Evolutionary conservation across 768 basidiomycete species (phyloP), one percentile per base, ranked within the genome.

Genomic region (Boletus fagicola): DNA sequence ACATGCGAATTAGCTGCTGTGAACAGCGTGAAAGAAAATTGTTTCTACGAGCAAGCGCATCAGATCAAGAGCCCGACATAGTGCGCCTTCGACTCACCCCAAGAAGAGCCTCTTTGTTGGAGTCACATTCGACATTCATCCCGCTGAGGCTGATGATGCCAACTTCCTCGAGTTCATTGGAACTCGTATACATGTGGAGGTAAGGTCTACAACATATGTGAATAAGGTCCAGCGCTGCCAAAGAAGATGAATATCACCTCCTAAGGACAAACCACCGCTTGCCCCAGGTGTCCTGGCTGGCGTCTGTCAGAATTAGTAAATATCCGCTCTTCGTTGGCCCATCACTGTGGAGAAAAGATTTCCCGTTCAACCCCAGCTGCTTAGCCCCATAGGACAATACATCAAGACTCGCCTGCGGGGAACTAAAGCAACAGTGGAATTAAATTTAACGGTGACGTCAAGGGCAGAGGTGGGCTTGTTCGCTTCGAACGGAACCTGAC

Each of bases 1-100:
- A 91, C 92, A 75, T 94, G 88, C 26, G 94, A 94, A 71, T 97
- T 96, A 9, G 91, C 90, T 13, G 91, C 80, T 2, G 94, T 94
- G 74, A 95, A 96, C 33, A 97, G 80, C 13, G 92, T 94, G 73
- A 97, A 95, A 15, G 87, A 88, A 72, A 86, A 88, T 35, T 80
- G 84, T 80, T 87, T 91, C 94, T 94, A 68, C 31, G 28, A 48
- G 22, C 53, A 49, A 45, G 56, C 9, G 49, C 16, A 49, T 62
- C 40, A 64, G 54, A 39, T 18, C 12, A 56, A 36, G 31, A 43
- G 8, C 13, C 30, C 13, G 30, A 30, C 22, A 20, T 9, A 1
- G 6, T n/a, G 31, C 20, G 51, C 20, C 18, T 12, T 48, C 22
- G 53, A 60, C 91, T 73, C 70, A 94, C 94, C 65, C 90, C 92